Percentiles rank a stretch among this genome's conserved stretches.
Evolutionary conservation across 257 asterid genomes (phyloP).

Genomic region (Solanum tarapatanum): DNA sequence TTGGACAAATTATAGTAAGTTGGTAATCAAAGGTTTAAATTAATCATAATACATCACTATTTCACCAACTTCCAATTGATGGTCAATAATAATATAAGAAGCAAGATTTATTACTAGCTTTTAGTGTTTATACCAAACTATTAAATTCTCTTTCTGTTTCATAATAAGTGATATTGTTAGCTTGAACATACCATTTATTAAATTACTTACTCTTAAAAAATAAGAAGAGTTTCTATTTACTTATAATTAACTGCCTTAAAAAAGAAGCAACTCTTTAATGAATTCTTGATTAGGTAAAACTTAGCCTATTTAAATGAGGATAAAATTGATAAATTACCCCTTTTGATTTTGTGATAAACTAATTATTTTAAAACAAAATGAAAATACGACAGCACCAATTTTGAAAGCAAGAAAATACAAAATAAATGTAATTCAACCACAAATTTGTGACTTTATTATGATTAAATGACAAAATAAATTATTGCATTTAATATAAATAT

Average conservation of each 20-base stretch:
- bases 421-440: neutral
- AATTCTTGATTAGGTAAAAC: neutral
- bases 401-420: neutral
- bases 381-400: neutral
- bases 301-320: neutral
- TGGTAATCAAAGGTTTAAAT: neutral
- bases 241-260: neutral
- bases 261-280: neutral
- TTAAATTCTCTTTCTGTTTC: too few relatives aligned
- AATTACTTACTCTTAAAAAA: neutral
- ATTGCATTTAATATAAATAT: too few relatives aligned
- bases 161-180: too few relatives aligned
- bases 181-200: neutral
- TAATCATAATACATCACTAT: neutral
- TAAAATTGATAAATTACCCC: neutral
- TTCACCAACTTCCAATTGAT: neutral
- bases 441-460: neutral
- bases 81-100: neutral
- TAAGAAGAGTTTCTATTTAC: too few relatives aligned
- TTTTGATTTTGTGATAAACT: neutral
- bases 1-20: neutral
- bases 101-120: neutral
- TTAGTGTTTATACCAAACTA: neutral
- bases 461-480: neutral
- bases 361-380: too few relatives aligned